Percentiles rank a stretch among this genome's conserved stretches.
Conservation (phyloP, 2,329 filamentous ascomycete genomes). For the Grosmannia huntii region DNA sequence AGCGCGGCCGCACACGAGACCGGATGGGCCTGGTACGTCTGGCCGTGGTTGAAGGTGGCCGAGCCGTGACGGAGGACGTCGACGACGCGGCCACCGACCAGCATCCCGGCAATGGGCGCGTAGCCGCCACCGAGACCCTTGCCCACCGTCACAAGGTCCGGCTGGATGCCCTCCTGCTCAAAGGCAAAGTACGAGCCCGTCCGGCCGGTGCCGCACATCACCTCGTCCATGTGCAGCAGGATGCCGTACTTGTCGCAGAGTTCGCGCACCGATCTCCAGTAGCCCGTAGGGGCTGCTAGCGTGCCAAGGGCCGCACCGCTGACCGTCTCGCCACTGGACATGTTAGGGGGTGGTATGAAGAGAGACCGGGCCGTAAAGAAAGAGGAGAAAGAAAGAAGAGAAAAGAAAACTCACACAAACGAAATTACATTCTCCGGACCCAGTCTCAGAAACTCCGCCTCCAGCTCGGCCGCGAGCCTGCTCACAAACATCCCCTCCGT, state of each 20-base stretch:
- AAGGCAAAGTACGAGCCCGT: conserved; percentile 48
- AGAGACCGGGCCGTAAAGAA: no score
- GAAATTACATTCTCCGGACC: conserved; percentile 51
- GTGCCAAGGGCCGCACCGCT: conserved; percentile 60
- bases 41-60: conserved; percentile 33
- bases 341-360: no score
- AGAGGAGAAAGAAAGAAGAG: background rate
- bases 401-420: conserved; percentile 31
- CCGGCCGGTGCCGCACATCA: conserved; percentile 57
- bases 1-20: conserved; percentile 47
- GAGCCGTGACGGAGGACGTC: conserved; percentile 22
- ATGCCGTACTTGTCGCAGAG: conserved; percentile 61
- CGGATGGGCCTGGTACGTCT: conserved; percentile 50
- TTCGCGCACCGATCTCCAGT: conserved; percentile 53
- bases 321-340: background rate
- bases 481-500: conserved; percentile 41
- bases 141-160: conserved; percentile 53
- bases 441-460: conserved; percentile 45
- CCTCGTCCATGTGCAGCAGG: conserved; percentile 66
- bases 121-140: conserved; percentile 56
- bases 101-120: conserved; percentile 45
- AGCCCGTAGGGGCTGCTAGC: conserved; percentile 52
- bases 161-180: conserved; percentile 37
- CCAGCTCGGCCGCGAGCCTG: conserved; percentile 47
- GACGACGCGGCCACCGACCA: conserved; percentile 40